Evolutionary conservation across 192 early-diverging fungal genomes (phyloP), one percentile per base, ranked within the genome.

Genomic region (Backusella psychrophila): DNA sequence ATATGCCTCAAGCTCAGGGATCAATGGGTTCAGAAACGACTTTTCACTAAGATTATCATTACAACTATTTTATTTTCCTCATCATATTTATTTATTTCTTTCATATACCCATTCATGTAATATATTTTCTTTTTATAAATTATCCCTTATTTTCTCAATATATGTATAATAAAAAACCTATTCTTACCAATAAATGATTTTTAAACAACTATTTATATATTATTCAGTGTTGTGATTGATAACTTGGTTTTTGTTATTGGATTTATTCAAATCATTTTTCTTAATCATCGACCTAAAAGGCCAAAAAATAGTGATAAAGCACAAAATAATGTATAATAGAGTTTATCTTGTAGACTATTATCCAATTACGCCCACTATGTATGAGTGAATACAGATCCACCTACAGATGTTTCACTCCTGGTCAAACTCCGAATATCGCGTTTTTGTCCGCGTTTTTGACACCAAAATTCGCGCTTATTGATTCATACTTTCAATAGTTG

Each of bases 1-100:
- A 33, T 41, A 56, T 73, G 15, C 23, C 56, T 1, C 44, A 73
- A 1, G 59, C 77, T 14, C 71, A 78, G 34, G 77, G 77, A 26
- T 41, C 68, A 42, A 77, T 77, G 65, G 78, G 68, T 9, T 42
- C 73, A 9, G 73, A 38, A 29, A 63, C 63, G 15, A 39, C 70
- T 33, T 71, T 46, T 1, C 34, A 12, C 12, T 23, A 71, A 7
- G 15, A 71, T 29, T 29, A 14, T 9, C 19, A 9, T 56, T 2
- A 21, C 21, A 0, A 0, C n/a, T 9, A 9, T 63, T 63, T 4
- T 29, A 29, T 59, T 26, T 59, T 63, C 9, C 3, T 59, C 21
- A 19, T 59, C 3, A 9, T 59, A 4, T 59, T 26, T 63, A 3
- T 11, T 29, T 63, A 0, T 29, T 29, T 63, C 17, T 59, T 26